Evolutionary conservation across 257 asterid genomes (phyloP), one percentile per base, ranked within the genome.

Genomic region (Datura wrightii): DNA sequence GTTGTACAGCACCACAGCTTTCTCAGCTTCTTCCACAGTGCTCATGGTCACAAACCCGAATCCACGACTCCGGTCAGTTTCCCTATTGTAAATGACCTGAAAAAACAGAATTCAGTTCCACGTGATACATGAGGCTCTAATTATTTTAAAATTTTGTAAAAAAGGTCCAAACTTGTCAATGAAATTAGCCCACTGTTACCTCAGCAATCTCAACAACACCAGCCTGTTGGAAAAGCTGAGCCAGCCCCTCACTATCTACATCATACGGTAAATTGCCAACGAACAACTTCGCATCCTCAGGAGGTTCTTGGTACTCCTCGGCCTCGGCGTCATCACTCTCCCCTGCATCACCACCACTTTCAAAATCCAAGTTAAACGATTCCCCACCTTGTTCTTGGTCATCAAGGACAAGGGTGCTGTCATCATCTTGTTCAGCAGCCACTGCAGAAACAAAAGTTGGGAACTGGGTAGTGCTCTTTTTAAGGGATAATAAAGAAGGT

Each of bases 1-100:
- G 87, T 93, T 82, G 88, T 92, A 94, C 92, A 92, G 83, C 69
- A 92, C 97, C 67, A 93, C 95, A 84, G 99, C 99, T 78, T 90
- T 93, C 53, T 94, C 97, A 84, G 97, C 98, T 90, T 97, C 98
- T 87, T 92, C 97, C 69, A 90, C 94, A 9, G 94, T 92, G 78
- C 94, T 89, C 99, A 97, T 95, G 0, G 99, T 91, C 86, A 97
- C 98, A 85, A 97, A 97, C n/a, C 94, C 99, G 6, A 97, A 97
- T 39, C 99, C 99, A 63, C 97, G 89, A 86, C 99, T 97, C 93
- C 80, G 91, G 16, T 85, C 97, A 72, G 97, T 92, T 13, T 91
- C 94, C 95, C 97, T 91, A 62, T 92, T 88, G 90, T 87, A 90
- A 76, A 97, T 92, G 62, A 97, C 92, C 99, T 97, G 89, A 88